Conservation (phyloP, 2,329 filamentous ascomycete genomes). For the Magnaporthiopsis poae region DNA sequence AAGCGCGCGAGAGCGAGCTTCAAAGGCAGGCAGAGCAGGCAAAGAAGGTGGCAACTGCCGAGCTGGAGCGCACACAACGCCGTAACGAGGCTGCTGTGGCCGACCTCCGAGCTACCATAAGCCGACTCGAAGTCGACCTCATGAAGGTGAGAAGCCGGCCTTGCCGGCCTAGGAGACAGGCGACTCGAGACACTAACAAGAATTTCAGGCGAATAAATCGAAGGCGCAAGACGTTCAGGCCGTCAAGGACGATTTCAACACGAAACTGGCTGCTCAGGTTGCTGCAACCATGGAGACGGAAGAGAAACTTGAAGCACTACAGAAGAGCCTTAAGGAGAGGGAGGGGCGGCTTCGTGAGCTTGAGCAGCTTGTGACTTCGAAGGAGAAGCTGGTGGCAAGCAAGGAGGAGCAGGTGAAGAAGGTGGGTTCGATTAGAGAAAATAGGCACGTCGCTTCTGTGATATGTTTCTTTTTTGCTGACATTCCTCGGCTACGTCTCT, state of each 20-base stretch:
- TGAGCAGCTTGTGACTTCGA: conserved; percentile 19
- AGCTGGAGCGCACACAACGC: conserved; percentile 37
- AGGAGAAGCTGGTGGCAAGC: conserved; percentile 21
- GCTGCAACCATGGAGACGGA: conserved; percentile 13
- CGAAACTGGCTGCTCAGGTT: conserved; percentile 25
- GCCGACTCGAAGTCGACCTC: conserved; percentile 51
- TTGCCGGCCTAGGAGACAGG: not conserved
- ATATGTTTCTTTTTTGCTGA: not conserved
- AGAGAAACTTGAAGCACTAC: conserved; percentile 19
- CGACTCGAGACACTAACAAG: conserved; percentile 23
- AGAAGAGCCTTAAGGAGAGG: conserved; percentile 19
- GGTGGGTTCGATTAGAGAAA: conserved; percentile 5
- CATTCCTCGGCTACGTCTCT: not conserved
- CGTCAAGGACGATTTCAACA: conserved; percentile 39
- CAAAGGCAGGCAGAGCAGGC: conserved; percentile 28
- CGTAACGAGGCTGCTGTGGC: conserved; percentile 51
- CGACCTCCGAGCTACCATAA: conserved; percentile 52
- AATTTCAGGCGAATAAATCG: conserved; percentile 40
- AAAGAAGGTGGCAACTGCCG: conserved; percentile 38
- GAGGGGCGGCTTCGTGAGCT: conserved; percentile 12
- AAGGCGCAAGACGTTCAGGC: conserved; percentile 51
- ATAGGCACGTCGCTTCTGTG: not conserved
- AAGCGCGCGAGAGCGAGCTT: conserved; percentile 9
- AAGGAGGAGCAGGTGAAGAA: conserved; percentile 23
- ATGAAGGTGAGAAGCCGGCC: conserved; percentile 32